These are phyloP conservation scores for Rubia peregrina DNA, from an alignment of 305 asterid genomes.

Conservation along the genomic window DNA sequence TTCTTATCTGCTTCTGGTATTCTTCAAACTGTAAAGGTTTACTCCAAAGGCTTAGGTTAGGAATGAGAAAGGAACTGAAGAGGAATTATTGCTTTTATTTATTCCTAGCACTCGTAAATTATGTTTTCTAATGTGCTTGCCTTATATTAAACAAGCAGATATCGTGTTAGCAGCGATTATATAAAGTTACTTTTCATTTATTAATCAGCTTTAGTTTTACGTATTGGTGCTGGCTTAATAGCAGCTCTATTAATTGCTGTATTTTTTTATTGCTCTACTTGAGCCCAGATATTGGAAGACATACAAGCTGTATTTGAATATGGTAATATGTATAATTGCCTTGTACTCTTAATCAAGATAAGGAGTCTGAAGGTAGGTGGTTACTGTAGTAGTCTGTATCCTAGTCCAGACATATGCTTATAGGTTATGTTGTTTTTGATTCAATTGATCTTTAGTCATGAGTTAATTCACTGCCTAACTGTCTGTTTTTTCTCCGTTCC, in stretches of 20 bases:
- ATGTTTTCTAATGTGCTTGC: neutral
- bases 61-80: neutral
- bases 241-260: neutral
- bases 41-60: neutral
- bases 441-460: slow-evolving; percentile 12
- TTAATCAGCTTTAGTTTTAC: neutral
- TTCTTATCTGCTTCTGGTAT: slow-evolving; percentile 10
- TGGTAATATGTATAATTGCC: neutral
- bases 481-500: slow-evolving; percentile 17
- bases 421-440: slow-evolving; percentile 10
- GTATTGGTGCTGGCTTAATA: neutral
- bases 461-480: slow-evolving; percentile 4
- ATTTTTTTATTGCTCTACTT: neutral
- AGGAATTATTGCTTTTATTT: neutral
- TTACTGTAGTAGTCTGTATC: neutral
- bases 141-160: neutral
- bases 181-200: neutral
- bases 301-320: neutral
- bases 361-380: neutral
- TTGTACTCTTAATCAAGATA: slow-evolving; percentile 1
- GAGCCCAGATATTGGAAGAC: neutral
- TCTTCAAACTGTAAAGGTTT: neutral
- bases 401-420: neutral
- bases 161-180: neutral
- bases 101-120: neutral